These are phyloP conservation scores for Aspergillus fischeri DNA, from an alignment of 2,329 filamentous ascomycete genomes.

Conservation along the genomic window DNA sequence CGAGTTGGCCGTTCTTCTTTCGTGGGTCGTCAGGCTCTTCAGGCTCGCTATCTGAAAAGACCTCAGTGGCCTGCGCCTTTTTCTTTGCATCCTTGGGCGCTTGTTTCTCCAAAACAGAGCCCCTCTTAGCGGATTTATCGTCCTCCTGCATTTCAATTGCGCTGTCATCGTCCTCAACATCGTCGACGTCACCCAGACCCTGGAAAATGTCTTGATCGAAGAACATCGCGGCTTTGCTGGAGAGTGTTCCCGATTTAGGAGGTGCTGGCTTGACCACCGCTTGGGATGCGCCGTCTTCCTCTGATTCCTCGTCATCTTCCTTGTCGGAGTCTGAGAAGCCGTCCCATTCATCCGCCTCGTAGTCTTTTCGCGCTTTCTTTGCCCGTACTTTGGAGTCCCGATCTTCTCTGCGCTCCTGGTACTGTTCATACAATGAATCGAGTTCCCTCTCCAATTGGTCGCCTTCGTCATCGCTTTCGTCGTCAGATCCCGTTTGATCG, in stretches of 20 bases:
- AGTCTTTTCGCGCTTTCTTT: constrained; percentile 78
- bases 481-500: constrained; percentile 53
- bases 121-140: constrained; percentile 16
- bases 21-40: constrained; percentile 36
- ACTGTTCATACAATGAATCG: constrained; percentile 82
- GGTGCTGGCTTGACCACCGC: constrained; percentile 28
- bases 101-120: constrained; percentile 17
- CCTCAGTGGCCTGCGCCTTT: constrained; percentile 24
- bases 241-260: constrained; percentile 55
- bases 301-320: constrained; percentile 53
- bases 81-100: constrained; percentile 21
- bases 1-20: constrained; percentile 41
- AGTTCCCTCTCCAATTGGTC: constrained; percentile 81
- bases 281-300: constrained; percentile 50
- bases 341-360: constrained; percentile 86
- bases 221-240: constrained; percentile 79
- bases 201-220: constrained; percentile 96
- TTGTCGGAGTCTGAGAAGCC: constrained; percentile 69
- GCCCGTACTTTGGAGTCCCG: constrained; percentile 83
- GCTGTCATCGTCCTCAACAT: constrained; percentile 48
- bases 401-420: constrained; percentile 73
- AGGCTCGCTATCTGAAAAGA: constrained; percentile 34
- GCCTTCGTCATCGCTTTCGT: constrained; percentile 68
- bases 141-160: constrained; percentile 35
- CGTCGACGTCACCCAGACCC: constrained; percentile 65